Conservation (phyloP, 352 stramenopile genomes). For the Globisporangium polare region DNA sequence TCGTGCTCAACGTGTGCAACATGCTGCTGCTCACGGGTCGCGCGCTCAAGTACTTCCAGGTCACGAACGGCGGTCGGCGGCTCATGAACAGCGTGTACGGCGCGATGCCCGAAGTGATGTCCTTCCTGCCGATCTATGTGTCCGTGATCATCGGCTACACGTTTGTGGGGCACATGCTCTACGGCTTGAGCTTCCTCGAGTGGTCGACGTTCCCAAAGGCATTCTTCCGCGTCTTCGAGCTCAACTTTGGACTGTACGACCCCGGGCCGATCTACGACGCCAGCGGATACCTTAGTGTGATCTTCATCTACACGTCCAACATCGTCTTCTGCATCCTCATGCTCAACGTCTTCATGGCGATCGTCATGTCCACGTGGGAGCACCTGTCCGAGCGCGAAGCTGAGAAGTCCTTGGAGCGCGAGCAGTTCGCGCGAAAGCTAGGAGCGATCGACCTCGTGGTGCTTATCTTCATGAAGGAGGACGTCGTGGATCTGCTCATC, state of each 20-base stretch:
- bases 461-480: conserved; percentile 53
- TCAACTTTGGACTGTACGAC: conserved; percentile 72
- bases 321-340: conserved; percentile 74
- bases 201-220: conserved; percentile 58
- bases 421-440: conserved; percentile 40
- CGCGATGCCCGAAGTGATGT: conserved; percentile 68
- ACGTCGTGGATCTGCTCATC: conserved; percentile 56
- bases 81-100: conserved; percentile 70
- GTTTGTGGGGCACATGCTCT: conserved; percentile 71
- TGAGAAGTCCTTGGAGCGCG: conserved; percentile 40
- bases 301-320: conserved; percentile 70
- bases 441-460: conserved; percentile 38
- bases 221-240: conserved; percentile 67
- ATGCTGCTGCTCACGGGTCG: conserved; percentile 57
- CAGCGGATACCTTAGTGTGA: conserved; percentile 50
- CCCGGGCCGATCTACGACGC: conserved; percentile 65
- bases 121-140: conserved; percentile 66
- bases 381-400: conserved; percentile 48
- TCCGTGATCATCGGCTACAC: conserved; percentile 62
- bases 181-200: conserved; percentile 55
- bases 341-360: conserved; percentile 78
- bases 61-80: conserved; percentile 53
- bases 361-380: conserved; percentile 74
- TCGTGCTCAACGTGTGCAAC: conserved; percentile 66
- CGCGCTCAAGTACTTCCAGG: conserved; percentile 70